These are phyloP conservation scores for Carpinus fangiana DNA, from an alignment of 306 rosid genomes.

Conservation along the genomic window DNA sequence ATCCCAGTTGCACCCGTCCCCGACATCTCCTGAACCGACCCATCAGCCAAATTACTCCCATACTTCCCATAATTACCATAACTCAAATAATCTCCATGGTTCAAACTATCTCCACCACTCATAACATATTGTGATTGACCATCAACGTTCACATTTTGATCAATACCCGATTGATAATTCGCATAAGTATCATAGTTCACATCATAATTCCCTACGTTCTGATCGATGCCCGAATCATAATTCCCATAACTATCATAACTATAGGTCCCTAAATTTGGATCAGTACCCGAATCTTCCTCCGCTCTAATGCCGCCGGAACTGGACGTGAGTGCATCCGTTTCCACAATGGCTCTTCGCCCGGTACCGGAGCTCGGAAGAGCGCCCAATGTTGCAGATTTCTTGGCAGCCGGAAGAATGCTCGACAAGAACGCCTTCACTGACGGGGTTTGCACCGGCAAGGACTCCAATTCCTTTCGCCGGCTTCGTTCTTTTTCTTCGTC, in stretches of 20 bases:
- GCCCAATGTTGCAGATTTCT: constrained; percentile 63
- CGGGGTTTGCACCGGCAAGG: constrained; percentile 40
- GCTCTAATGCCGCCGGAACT: constrained; percentile 21
- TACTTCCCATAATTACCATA: constrained; percentile 42
- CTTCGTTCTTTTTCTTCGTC: constrained; percentile 43
- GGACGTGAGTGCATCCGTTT: constrained; percentile 32
- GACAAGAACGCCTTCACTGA: constrained; percentile 68
- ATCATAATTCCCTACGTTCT: constrained; percentile 28
- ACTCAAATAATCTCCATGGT: constrained; percentile 34
- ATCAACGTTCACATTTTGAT: constrained; percentile 32
- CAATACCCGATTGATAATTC: constrained; percentile 38
- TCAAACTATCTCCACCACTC: constrained; percentile 26
- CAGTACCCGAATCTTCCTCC: constrained; percentile 25
- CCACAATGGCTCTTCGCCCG: constrained; percentile 65
- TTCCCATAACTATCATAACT: constrained; percentile 26
- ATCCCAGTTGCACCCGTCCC: constrained; percentile 29
- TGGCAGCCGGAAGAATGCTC: constrained; percentile 84
- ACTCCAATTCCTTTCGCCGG: constrained; percentile 39
- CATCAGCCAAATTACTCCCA: constrained; percentile 48
- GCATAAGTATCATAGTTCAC: constrained; percentile 37
- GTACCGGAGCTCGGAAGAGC: constrained; percentile 52
- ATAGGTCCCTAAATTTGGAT: constrained; percentile 32
- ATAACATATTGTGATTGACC: constrained; percentile 40
- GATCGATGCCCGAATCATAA: constrained; percentile 43
- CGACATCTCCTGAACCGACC: constrained; percentile 31